A percentile compares a stretch with the other conserved stretches of the same genome.
phyloP scores from a whole-genome alignment of 176 grass and related monocot genomes.

The Oryza meridionalis region DNA sequence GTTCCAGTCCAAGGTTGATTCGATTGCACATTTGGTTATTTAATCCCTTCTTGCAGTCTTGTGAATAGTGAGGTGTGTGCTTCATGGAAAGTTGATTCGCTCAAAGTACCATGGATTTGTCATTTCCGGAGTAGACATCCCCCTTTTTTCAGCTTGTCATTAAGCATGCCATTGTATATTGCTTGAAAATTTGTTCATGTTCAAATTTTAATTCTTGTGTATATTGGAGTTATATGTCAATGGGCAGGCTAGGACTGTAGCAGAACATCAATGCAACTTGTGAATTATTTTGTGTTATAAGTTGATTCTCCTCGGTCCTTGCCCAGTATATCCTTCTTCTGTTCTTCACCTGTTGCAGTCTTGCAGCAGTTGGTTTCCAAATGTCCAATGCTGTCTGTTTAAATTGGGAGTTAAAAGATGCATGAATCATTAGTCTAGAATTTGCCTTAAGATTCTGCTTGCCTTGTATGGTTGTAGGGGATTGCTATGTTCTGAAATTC shows the following conservation, averaged over 20 bases:
- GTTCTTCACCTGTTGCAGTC: background rate
- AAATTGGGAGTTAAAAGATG: too few species aligned
- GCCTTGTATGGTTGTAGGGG: too few species aligned
- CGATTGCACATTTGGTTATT: slow-evolving; percentile 51
- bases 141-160: slow-evolving; percentile 59
- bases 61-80: slow-evolving; percentile 79
- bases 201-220: slow-evolving; percentile 59
- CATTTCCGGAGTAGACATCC: slow-evolving; percentile 53
- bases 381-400: background rate
- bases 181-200: slow-evolving; percentile 52
- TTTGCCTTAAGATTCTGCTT: too few species aligned
- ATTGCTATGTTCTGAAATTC: too few species aligned
- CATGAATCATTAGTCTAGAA: too few species aligned
- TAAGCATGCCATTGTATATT: slow-evolving; percentile 63
- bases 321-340: background rate
- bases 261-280: slow-evolving; percentile 43
- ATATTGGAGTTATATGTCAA: slow-evolving; percentile 53
- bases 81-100: slow-evolving; percentile 67
- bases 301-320: background rate
- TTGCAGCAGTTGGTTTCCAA: background rate
- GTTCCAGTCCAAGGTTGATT: slow-evolving; percentile 70
- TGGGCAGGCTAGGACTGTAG: slow-evolving; percentile 47
- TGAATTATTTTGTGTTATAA: slow-evolving; percentile 40
- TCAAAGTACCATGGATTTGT: slow-evolving; percentile 46
- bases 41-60: slow-evolving; percentile 53